Evolutionary conservation across 2,329 filamentous ascomycete species (phyloP).

Genomic region (Venturia nashicola): DNA sequence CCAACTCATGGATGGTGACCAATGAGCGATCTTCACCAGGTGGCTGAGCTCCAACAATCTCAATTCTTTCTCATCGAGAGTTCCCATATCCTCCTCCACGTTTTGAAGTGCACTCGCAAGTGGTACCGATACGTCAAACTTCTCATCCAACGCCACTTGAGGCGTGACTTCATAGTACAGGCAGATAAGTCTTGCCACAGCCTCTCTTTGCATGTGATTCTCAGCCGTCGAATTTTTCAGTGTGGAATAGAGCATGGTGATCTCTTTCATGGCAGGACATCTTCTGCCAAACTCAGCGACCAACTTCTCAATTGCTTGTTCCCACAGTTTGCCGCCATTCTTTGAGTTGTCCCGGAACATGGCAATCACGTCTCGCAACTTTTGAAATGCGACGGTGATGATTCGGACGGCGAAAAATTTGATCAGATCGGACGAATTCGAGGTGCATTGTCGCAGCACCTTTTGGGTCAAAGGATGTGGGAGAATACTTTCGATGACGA

Average conservation of each 20-base stretch:
- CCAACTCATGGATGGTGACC: slow-evolving; percentile 81
- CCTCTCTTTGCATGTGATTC: slow-evolving; percentile 61
- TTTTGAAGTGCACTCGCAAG: slow-evolving; percentile 55
- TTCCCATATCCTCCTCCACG: slow-evolving; percentile 12
- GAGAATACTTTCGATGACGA: slow-evolving; percentile 76
- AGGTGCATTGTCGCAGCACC: slow-evolving; percentile 65
- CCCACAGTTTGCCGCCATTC: slow-evolving; percentile 40
- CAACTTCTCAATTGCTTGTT: slow-evolving; percentile 54
- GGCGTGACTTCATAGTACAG: slow-evolving; percentile 81
- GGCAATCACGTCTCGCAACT: slow-evolving; percentile 53
- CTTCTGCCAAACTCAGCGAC: slow-evolving; percentile 64
- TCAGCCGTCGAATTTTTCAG: neutral
- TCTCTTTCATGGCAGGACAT: slow-evolving; percentile 70
- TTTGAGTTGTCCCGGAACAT: slow-evolving; percentile 40
- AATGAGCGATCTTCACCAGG: slow-evolving; percentile 65
- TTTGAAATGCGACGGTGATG: slow-evolving; percentile 65
- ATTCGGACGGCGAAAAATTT: slow-evolving; percentile 76
- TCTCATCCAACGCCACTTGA: slow-evolving; percentile 65
- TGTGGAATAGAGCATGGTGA: slow-evolving; percentile 33
- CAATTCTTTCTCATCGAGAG: slow-evolving; percentile 40
- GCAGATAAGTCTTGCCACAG: slow-evolving; percentile 62
- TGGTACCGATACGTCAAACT: slow-evolving; percentile 74
- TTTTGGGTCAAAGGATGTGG: slow-evolving; percentile 74
- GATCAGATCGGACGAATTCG: slow-evolving; percentile 61
- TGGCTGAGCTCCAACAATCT: slow-evolving; percentile 67